Percentiles rank a stretch among this genome's conserved stretches.
Conservation (phyloP, 495 filamentous ascomycete species). For the Penicillium diatomitis region DNA sequence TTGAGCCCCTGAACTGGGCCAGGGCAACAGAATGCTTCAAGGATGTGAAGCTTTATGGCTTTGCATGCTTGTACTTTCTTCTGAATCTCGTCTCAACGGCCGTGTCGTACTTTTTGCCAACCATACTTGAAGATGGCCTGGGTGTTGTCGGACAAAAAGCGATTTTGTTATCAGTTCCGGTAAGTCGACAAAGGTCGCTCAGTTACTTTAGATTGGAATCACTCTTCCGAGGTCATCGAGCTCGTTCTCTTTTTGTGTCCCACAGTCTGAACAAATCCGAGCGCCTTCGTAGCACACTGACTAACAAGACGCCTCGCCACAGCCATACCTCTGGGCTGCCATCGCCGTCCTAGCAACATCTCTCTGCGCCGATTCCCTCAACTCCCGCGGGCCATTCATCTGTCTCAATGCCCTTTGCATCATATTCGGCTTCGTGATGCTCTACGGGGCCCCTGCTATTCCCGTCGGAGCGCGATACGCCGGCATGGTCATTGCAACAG, state of each 20-base stretch:
- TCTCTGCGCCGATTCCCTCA: conserved; percentile 54
- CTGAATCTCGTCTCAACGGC: conserved; percentile 62
- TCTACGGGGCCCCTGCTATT: conserved; percentile 18
- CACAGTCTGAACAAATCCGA: not conserved
- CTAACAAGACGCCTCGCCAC: not conserved
- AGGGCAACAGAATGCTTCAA: conserved; percentile 51
- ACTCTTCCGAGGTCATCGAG: not conserved
- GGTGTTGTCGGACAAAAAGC: conserved; percentile 57
- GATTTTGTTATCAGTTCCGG: conserved; percentile 63
- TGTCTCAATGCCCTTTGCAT: conserved; percentile 65
- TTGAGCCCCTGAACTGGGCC: conserved; percentile 50
- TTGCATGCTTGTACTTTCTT: conserved; percentile 63
- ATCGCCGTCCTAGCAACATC: conserved; percentile 65
- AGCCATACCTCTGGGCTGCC: conserved; percentile 67
- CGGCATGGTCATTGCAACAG: conserved; percentile 66
- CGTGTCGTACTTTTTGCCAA: conserved; percentile 62
- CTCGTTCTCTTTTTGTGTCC: not conserved
- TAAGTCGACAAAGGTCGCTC: conserved; percentile 10
- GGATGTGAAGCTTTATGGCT: conserved; percentile 66
- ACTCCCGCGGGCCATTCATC: conserved; percentile 59
- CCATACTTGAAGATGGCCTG: conserved; percentile 63
- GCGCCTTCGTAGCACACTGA: not conserved
- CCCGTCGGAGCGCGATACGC: conserved; percentile 64
- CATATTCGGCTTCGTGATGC: conserved; percentile 54
- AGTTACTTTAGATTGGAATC: not conserved